phyloP scores from a whole-genome alignment of 2,329 filamentous ascomycete genomes.

The Balansia obtecta region DNA sequence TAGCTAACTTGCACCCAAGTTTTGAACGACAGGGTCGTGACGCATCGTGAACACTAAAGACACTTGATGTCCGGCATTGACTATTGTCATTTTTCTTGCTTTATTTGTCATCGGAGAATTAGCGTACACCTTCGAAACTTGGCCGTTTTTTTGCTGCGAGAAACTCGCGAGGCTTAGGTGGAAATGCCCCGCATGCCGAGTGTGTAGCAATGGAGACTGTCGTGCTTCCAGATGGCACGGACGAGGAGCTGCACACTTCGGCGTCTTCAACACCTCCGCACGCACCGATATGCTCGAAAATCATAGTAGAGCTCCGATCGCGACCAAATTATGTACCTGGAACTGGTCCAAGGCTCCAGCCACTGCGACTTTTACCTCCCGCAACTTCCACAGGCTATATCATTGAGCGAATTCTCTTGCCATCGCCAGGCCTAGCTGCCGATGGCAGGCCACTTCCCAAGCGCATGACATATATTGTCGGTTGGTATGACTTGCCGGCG shows the following conservation, averaged over 20 bases:
- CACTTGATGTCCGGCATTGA: too few relatives aligned
- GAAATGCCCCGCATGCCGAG: slow-evolving; percentile 1
- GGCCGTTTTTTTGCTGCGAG: neutral
- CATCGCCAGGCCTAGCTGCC: slow-evolving; percentile 19
- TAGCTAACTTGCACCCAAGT: too few relatives aligned
- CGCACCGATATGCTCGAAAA: neutral
- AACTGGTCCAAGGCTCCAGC: slow-evolving; percentile 34
- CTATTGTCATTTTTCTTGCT: too few relatives aligned
- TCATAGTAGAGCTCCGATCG: slow-evolving; percentile 3
- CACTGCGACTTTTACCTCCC: slow-evolving; percentile 33
- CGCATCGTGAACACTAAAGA: too few relatives aligned
- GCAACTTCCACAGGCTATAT: slow-evolving; percentile 46
- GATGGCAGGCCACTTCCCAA: slow-evolving; percentile 26
- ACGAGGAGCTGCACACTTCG: neutral
- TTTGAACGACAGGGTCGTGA: too few relatives aligned
- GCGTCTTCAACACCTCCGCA: neutral
- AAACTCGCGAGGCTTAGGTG: neutral
- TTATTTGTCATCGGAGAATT: too few relatives aligned
- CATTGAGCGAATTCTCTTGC: slow-evolving; percentile 36
- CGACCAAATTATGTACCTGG: slow-evolving; percentile 28
- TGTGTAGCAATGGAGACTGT: slow-evolving; percentile 1
- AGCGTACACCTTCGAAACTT: too few relatives aligned
- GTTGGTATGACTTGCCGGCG: slow-evolving; percentile 39
- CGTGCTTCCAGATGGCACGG: neutral
- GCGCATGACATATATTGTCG: slow-evolving; percentile 40